Percentiles rank a stretch among this genome's conserved stretches.
Conservation (phyloP, 164 flowering plant species). For the Hamamelis virginiana region DNA sequence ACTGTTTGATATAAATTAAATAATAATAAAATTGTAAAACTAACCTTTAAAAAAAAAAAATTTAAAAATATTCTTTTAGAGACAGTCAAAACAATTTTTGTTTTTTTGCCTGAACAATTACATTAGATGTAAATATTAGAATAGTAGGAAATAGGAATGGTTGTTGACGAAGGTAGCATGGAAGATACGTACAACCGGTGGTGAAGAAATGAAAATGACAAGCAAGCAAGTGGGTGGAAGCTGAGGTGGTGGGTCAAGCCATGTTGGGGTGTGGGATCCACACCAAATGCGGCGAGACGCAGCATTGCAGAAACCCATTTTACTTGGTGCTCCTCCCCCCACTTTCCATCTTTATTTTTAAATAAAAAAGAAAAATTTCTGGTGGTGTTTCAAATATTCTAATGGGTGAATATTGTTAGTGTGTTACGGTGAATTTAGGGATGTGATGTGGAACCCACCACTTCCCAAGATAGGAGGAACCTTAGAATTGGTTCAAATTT, state of each 20-base stretch:
- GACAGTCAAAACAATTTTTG: no score
- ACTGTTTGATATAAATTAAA: no score
- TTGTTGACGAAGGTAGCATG: not conserved
- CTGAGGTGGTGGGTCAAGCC: constrained; percentile 8
- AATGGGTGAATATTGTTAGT: not conserved
- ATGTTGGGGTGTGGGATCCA: constrained; percentile 21
- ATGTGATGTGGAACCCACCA: constrained; percentile 12
- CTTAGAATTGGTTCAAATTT: not conserved
- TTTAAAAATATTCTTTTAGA: no score
- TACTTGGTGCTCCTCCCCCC: not conserved
- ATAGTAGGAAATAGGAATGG: no score
- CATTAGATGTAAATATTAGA: no score
- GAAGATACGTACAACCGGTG: not conserved
- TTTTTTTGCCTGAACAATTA: no score
- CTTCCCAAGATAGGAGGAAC: constrained; percentile 13
- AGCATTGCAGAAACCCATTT: constrained; percentile 12
- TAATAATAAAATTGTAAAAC: no score
- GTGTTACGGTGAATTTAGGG: not conserved
- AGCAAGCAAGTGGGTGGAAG: constrained; percentile 3
- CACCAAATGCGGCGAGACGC: constrained; percentile 41
- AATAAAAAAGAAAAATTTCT: no score
- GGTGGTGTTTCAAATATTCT: no score
- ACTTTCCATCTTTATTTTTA: not conserved
- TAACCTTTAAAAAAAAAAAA: no score
- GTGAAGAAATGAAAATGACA: not conserved